Conservation (phyloP, 768 basidiomycete genomes). For the Epithele typhae region DNA sequence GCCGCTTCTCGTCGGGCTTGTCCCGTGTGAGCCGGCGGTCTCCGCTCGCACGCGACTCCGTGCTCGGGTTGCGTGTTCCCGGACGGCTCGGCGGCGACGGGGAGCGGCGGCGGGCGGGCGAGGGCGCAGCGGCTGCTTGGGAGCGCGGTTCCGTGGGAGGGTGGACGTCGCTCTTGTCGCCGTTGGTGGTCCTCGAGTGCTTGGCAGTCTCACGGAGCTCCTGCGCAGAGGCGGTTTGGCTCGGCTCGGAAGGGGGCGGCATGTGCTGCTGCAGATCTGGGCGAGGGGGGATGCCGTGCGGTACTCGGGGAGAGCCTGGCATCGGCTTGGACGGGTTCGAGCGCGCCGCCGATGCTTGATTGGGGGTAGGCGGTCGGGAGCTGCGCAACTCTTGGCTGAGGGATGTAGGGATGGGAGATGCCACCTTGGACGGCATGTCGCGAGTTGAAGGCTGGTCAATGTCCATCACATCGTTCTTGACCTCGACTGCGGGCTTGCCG, state of each 20-base stretch:
- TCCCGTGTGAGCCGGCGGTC: slow-evolving; percentile 51
- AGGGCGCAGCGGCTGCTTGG: slow-evolving; percentile 49
- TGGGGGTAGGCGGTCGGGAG: slow-evolving; percentile 13
- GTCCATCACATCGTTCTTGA: slow-evolving; percentile 33
- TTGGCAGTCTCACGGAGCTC: slow-evolving; percentile 79
- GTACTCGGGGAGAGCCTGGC: slow-evolving; percentile 9
- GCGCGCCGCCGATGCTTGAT: slow-evolving; percentile 9
- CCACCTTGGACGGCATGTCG: background rate
- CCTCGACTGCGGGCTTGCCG: slow-evolving; percentile 15
- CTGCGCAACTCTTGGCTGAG: background rate
- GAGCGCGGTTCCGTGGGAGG: slow-evolving; percentile 35
- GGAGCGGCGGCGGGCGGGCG: slow-evolving; percentile 52
- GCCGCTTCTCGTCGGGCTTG: slow-evolving; percentile 45
- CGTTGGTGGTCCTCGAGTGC: slow-evolving; percentile 38
- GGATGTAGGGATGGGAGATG: slow-evolving; percentile 1
- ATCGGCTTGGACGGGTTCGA: slow-evolving; percentile 1
- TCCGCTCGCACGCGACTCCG: slow-evolving; percentile 69
- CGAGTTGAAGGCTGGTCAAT: slow-evolving; percentile 22
- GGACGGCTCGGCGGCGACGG: slow-evolving; percentile 62
- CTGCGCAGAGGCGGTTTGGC: slow-evolving; percentile 74
- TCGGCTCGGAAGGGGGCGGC: slow-evolving; percentile 76
- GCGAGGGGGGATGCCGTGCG: background rate
- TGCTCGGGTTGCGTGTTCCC: slow-evolving; percentile 65
- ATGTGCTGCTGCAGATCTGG: slow-evolving; percentile 44
- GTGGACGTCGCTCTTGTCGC: slow-evolving; percentile 35